Percentiles rank a stretch among this genome's conserved stretches.
These are phyloP conservation scores for Rhodotorula sp. DNA, from an alignment of 1,284 basidiomycete species.

Conservation along the genomic window DNA sequence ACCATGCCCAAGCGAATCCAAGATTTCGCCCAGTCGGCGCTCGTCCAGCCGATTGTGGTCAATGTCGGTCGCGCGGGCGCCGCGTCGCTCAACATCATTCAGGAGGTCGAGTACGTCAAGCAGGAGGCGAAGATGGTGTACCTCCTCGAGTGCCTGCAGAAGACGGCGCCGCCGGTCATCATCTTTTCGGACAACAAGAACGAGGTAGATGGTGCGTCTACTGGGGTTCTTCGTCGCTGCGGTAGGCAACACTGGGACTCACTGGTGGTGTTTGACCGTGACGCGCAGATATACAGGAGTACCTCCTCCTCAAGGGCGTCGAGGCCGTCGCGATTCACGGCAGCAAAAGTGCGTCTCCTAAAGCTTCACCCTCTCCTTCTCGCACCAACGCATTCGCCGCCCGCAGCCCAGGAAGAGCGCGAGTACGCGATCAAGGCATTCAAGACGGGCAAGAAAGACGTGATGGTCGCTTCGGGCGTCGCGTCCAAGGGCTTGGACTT, in stretches of 20 bases:
- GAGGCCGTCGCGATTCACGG: conserved; percentile 99
- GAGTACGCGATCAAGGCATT: conserved; percentile 98
- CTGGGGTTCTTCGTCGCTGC: neutral
- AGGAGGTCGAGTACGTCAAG: conserved; percentile 98
- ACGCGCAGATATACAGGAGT: conserved; percentile 89
- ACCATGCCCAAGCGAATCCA: conserved; percentile 99
- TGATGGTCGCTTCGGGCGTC: conserved; percentile 98
- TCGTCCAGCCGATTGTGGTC: conserved; percentile 89
- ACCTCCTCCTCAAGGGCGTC: conserved; percentile 91
- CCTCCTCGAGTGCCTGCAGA: conserved; percentile 93
- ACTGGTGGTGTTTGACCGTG: neutral
- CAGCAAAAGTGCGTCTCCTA: conserved; percentile 72
- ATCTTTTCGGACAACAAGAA: conserved; percentile 99
- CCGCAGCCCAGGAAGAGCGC: conserved; percentile 92
- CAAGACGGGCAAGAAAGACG: conserved; percentile 94
- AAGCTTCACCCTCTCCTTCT: neutral
- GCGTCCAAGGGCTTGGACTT: conserved; percentile 98
- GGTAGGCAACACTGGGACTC: too few relatives aligned
- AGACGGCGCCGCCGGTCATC: conserved; percentile 97
- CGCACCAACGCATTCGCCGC: neutral
- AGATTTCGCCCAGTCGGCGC: conserved; percentile 93
- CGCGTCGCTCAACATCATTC: conserved; percentile 93
- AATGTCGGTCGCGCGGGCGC: conserved; percentile 98
- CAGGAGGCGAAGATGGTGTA: conserved; percentile 99
- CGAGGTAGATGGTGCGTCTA: conserved; percentile 82